Base-by-base conservation (phyloP, 2,329 filamentous ascomycete genomes). In the Fusarium armeniacum region DNA sequence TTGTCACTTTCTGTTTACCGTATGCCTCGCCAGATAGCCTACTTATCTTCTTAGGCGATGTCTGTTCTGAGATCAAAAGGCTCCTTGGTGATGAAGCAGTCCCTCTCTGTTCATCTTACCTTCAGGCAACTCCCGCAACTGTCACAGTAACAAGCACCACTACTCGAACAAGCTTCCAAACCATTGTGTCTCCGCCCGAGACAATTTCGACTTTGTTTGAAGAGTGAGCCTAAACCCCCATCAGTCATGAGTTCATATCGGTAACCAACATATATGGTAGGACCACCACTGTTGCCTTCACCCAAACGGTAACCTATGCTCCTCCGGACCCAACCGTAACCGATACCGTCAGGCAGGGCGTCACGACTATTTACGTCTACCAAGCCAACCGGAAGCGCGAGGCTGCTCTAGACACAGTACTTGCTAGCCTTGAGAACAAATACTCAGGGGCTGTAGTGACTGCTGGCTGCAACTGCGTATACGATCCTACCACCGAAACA, bases 201-300 rank as follows among this genome's bases (percentile, higher is more conserved):
- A 38, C 18, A 10, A 7, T 38, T 9, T 20, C 10, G 18, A 38
- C 36, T 7, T 38, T 3, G 18, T 18, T 38, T 0, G 36, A 38
- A 20, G 36, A 38, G 36, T 38, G 1, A 38, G 10, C 6, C 36
- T 13, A 9, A 7, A 7, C 1, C 5, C 6, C 11, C n/a, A 4
- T 38, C 3, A 12, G n/a, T 3, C 3, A 38, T 20, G 4, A 12
- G 2, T 5, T 38, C 10, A 2, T 4, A 2, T n/a, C 20, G 0
- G 16, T 35, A 5, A 35, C 33, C 3, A 9, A 38, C 1, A 20
- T 20, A 0, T 2, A 2, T 38, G 18, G 20, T 12, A 38, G 36
- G 11, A 38, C 36, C 10, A 20, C 36, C 10, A 38, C 36, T 38
- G 36, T 38, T n/a, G n/a, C 5, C 18, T 2, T 38, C 5, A n/a